Percentiles rank a stretch among this genome's conserved stretches.
Evolutionary conservation across 2,329 filamentous ascomycete species (phyloP).

Genomic region (Ophiostoma tasmaniense): DNA sequence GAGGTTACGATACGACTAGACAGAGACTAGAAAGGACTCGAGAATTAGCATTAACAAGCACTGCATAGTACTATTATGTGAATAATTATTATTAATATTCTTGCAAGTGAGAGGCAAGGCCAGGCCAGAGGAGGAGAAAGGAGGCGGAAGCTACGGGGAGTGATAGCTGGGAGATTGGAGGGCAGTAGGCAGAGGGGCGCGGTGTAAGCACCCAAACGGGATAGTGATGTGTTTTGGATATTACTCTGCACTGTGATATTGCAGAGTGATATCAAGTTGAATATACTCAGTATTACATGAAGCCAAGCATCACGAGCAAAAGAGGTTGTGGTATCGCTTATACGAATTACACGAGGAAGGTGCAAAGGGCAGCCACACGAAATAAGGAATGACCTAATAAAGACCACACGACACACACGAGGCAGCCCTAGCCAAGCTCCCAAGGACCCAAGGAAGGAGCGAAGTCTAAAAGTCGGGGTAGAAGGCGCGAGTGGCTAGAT

Average conservation of each 20-base stretch:
- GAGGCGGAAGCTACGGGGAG: conserved; percentile 7
- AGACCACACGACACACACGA: not conserved
- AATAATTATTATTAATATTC: not conserved
- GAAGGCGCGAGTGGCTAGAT: not conserved
- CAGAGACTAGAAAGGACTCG: not conserved
- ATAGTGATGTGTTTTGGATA: not conserved
- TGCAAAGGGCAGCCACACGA: not conserved
- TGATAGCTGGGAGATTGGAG: not conserved
- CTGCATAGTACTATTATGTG: not conserved
- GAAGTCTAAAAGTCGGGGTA: not conserved
- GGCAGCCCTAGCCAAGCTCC: not conserved
- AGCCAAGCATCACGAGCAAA: too few relatives aligned
- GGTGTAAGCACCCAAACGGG: not conserved
- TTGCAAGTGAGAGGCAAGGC: not conserved
- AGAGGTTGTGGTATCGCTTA: not conserved
- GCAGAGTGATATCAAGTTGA: not conserved
- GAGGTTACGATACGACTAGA: not conserved
- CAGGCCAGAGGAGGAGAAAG: not conserved
- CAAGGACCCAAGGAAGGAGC: not conserved
- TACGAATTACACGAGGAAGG: not conserved
- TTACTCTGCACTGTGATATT: too few relatives aligned
- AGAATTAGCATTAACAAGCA: not conserved
- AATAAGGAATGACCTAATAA: not conserved
- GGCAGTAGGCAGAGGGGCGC: not conserved
- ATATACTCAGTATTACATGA: too few relatives aligned